phyloP scores from a whole-genome alignment of 2,329 filamentous ascomycete species.

The Claviceps fusiformis region DNA sequence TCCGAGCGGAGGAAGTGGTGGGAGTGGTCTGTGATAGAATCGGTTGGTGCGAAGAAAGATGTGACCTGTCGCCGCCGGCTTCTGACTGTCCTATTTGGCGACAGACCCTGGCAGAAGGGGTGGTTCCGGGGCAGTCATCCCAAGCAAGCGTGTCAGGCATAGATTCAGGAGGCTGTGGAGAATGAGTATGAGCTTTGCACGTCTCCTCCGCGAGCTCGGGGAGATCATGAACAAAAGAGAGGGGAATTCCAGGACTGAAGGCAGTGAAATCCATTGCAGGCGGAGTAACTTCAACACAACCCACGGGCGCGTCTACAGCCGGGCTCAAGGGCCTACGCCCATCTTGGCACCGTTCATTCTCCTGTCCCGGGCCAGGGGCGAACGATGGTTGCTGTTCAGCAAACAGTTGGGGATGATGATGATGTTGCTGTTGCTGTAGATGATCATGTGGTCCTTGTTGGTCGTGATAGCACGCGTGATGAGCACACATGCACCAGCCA shows the following conservation, averaged over 20 bases:
- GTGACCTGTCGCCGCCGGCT: conserved; percentile 22
- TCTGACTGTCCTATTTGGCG: conserved; percentile 1
- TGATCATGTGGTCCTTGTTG: conserved; percentile 25
- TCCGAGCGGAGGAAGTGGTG: conserved; percentile 35
- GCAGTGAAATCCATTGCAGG: conserved; percentile 27
- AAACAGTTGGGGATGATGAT: conserved; percentile 7
- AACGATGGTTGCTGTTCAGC: conserved; percentile 12
- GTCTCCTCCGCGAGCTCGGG: conserved; percentile 14
- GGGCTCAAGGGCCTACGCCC: conserved; percentile 39
- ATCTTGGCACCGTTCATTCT: conserved; percentile 36
- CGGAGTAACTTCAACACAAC: conserved; percentile 21
- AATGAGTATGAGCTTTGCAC: conserved; percentile 13
- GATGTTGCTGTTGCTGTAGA: conserved; percentile 9
- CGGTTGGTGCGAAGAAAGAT: conserved; percentile 36
- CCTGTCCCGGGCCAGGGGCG: conserved; percentile 24
- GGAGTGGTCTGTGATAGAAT: conserved; percentile 39
- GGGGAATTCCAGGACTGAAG: conserved; percentile 16
- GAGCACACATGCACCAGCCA: conserved; percentile 47
- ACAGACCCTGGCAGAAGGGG: conserved; percentile 19
- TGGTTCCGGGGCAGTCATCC: conserved; percentile 25
- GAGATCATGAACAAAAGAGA: conserved; percentile 23
- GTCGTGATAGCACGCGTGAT: conserved; percentile 50
- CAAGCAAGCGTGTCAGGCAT: conserved; percentile 45
- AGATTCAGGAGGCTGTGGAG: conserved; percentile 23
- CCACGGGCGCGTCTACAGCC: conserved; percentile 33